Evolutionary conservation across 345 rosid species (phyloP), one percentile per base, ranked within the genome.

Genomic region (Clarkia xantiana): DNA sequence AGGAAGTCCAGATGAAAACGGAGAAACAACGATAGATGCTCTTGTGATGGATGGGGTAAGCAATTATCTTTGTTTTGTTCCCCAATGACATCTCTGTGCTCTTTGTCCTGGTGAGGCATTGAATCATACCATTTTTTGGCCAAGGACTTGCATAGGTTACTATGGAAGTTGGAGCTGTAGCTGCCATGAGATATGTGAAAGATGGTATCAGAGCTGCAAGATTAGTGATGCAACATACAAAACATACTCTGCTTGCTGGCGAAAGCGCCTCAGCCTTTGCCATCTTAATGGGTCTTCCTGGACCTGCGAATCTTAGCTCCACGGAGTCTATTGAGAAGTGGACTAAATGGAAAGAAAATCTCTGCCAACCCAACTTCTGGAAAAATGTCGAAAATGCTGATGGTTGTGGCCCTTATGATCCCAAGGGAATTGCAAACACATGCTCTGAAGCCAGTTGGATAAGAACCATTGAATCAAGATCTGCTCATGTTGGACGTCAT

Each of bases 161-260:
- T 3, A 90, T 90, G 97, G 97, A 86, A 75, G 94, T 81, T 53
- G 97, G 97, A 65, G 97, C 97, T 51, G 88, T 90, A 63, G 97
- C 91, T 72, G 95, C 84, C 42, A 90, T 90, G 97, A 77, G 91
- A 50, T 79, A 69, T 62, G 86, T 90, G 43, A 90, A 81, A 65
- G 95, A 83, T n/a, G 97, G 97, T 48, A 86, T 86, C 55, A 76
- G 48, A 76, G 95, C 97, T 57, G 95, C 97, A 23, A 62, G 54
- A 58, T 65, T 90, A 49, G 95, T 90, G 42, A 90, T 90, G 97
- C 65, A 71, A 42, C 68, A 73, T 61, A 79, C 97, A 9, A 57
- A 70, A 53, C 97, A 90, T 66, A 86, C 94, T 2, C 70, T 90
- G 67, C 82, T 90, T 45, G 89, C 71, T 16, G 95, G 97, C 14